phyloP scores from a whole-genome alignment of 2,329 filamentous ascomycete genomes.

The Fonsecaea pedrosoi region DNA sequence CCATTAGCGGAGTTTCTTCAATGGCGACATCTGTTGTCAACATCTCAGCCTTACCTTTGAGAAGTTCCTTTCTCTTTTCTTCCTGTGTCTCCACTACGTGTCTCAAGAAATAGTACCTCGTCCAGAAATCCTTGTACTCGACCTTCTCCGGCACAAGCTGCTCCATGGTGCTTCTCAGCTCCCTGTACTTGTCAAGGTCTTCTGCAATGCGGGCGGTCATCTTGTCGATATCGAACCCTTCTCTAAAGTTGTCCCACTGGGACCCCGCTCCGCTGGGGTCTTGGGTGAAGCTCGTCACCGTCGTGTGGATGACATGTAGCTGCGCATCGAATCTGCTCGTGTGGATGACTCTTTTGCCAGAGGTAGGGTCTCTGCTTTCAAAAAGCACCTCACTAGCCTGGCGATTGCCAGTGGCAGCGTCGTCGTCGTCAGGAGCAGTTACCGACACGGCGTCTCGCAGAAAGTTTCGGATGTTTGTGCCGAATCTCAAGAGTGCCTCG shows the following conservation, averaged over 20 bases:
- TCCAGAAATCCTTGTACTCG: conserved; percentile 91
- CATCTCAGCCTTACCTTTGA: conserved; percentile 72
- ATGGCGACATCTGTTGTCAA: not conserved
- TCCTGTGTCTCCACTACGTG: conserved; percentile 94
- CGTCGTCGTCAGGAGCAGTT: conserved; percentile 68
- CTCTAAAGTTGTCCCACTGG: conserved; percentile 74
- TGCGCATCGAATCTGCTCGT: conserved; percentile 94
- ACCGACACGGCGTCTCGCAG: conserved; percentile 89
- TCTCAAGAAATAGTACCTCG: conserved; percentile 90
- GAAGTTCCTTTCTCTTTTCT: conserved; percentile 81
- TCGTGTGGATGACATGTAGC: conserved; percentile 91
- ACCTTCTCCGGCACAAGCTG: conserved; percentile 91
- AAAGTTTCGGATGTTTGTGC: conserved; percentile 86
- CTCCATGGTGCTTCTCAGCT: conserved; percentile 89
- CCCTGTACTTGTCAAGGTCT: conserved; percentile 84
- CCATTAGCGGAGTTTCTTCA: conserved; percentile 33
- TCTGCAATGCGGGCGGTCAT: conserved; percentile 83
- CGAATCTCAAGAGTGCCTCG: conserved; percentile 90
- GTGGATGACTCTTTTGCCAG: conserved; percentile 91
- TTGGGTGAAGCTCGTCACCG: conserved; percentile 78
- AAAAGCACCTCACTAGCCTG: conserved; percentile 74
- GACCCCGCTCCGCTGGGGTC: conserved; percentile 65
- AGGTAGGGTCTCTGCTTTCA: conserved; percentile 85
- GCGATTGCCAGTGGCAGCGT: conserved; percentile 7
- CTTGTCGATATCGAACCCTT: conserved; percentile 77